Evolutionary conservation across 2,329 filamentous ascomycete genomes (phyloP).

Genomic region (Aurifilum marmelostoma): DNA sequence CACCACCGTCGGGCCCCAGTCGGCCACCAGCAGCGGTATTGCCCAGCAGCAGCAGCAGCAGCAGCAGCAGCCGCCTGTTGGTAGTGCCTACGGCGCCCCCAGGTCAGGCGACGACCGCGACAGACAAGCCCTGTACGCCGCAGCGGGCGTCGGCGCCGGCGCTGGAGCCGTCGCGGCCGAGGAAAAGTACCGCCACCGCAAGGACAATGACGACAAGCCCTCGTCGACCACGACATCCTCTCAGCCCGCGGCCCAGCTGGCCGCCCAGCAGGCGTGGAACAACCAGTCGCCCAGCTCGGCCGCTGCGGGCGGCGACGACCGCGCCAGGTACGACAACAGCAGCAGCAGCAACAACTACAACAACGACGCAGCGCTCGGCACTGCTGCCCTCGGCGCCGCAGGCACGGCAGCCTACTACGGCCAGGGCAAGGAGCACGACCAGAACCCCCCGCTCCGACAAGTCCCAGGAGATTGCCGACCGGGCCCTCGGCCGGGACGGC

Average conservation of each 20-base stretch:
- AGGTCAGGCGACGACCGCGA: conserved; percentile 17
- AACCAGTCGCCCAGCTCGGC: background rate
- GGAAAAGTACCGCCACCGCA: conserved; percentile 22
- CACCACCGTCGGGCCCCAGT: background rate
- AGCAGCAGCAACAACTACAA: no score
- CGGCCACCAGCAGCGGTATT: background rate
- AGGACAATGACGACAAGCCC: conserved; percentile 16
- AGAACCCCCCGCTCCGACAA: conserved; percentile 11
- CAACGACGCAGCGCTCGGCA: conserved; percentile 3
- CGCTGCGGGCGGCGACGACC: background rate
- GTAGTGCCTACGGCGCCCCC: conserved; percentile 18
- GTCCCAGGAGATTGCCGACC: conserved; percentile 18
- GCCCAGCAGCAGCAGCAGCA: conserved; percentile 12
- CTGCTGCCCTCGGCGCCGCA: conserved; percentile 7
- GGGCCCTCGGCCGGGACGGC: background rate
- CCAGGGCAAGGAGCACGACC: conserved; percentile 21
- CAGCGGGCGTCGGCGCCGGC: conserved; percentile 2
- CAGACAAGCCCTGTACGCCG: conserved; percentile 11
- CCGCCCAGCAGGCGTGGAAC: conserved; percentile 21
- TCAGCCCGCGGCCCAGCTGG: conserved; percentile 17
- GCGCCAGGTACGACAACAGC: background rate
- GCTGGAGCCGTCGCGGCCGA: conserved; percentile 21
- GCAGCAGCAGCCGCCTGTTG: conserved; percentile 16
- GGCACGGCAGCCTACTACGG: conserved; percentile 20
- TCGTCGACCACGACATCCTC: background rate